Conservation (phyloP, 768 basidiomycete genomes). For the Mrakia frigida region DNA sequence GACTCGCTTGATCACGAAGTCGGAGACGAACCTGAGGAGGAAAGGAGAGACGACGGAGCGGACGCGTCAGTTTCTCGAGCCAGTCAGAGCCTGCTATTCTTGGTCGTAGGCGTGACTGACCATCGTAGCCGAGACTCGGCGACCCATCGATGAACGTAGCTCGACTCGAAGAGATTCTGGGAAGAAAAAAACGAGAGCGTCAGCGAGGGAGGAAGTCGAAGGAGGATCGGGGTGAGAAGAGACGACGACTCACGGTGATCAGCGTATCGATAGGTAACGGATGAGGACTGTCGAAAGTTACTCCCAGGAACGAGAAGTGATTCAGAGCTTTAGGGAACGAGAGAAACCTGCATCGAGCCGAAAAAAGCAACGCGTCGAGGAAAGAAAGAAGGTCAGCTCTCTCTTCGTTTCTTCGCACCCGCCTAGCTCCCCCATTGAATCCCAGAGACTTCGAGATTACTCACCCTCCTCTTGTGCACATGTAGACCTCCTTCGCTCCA, state of each 20-base stretch:
- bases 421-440: constrained; percentile 34
- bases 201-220: too few relatives aligned
- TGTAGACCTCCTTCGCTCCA: constrained; percentile 52
- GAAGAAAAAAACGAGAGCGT: not conserved
- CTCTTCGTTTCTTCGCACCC: too few relatives aligned
- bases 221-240: not conserved
- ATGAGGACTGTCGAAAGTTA: constrained; percentile 43
- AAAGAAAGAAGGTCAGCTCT: not conserved
- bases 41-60: too few relatives aligned
- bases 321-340: constrained; percentile 60
- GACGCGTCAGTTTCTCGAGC: too few relatives aligned
- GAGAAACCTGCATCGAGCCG: constrained; percentile 47
- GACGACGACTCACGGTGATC: constrained; percentile 48
- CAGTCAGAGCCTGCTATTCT: too few relatives aligned
- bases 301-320: constrained; percentile 55
- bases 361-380: not conserved
- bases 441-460: constrained; percentile 10
- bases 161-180: constrained; percentile 43
- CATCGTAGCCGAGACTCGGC: constrained; percentile 54
- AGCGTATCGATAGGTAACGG: constrained; percentile 47
- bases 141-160: constrained; percentile 58
- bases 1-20: constrained; percentile 58
- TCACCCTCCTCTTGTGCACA: constrained; percentile 55
- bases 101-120: too few relatives aligned
- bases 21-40: constrained; percentile 39